These are phyloP conservation scores for Umbelopsis sp. DNA, from an alignment of 192 early-diverging fungal species.

Conservation along the genomic window DNA sequence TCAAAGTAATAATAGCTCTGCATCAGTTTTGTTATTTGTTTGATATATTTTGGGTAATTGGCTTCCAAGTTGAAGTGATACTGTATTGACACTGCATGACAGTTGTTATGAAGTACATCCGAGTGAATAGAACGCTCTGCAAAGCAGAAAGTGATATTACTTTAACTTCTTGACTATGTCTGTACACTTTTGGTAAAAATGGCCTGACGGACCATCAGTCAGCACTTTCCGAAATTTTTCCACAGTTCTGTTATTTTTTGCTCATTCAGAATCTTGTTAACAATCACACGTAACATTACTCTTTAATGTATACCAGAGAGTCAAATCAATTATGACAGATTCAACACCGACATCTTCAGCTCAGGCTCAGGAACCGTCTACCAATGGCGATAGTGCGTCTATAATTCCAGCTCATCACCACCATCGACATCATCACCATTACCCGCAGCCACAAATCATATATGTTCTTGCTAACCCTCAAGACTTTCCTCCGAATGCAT, in stretches of 20 bases:
- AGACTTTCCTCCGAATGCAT: slow-evolving; percentile 10
- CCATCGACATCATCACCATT: slow-evolving; percentile 19
- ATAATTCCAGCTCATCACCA: slow-evolving; percentile 5
- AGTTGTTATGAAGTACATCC: too few species aligned
- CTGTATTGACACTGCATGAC: too few species aligned
- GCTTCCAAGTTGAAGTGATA: too few species aligned
- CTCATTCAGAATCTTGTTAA: neutral
- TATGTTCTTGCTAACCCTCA: slow-evolving; percentile 3
- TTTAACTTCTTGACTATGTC: too few species aligned
- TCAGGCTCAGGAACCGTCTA: neutral
- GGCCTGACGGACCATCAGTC: too few species aligned
- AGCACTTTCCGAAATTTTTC: too few species aligned
- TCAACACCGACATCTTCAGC: neutral
- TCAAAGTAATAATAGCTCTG: too few species aligned
- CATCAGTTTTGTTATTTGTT: too few species aligned
- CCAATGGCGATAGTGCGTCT: neutral
- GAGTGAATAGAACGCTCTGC: too few species aligned
- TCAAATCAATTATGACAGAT: slow-evolving; percentile 9
- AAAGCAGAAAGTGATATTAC: too few species aligned
- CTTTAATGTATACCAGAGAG: slow-evolving; percentile 3
- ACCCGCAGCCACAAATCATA: slow-evolving; percentile 1
- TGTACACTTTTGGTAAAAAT: too few species aligned
- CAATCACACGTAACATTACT: neutral
- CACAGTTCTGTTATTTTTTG: neutral
- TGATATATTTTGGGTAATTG: too few species aligned